phyloP scores from a whole-genome alignment of 2,329 filamentous ascomycete species.

The Trichoderma sp. region DNA sequence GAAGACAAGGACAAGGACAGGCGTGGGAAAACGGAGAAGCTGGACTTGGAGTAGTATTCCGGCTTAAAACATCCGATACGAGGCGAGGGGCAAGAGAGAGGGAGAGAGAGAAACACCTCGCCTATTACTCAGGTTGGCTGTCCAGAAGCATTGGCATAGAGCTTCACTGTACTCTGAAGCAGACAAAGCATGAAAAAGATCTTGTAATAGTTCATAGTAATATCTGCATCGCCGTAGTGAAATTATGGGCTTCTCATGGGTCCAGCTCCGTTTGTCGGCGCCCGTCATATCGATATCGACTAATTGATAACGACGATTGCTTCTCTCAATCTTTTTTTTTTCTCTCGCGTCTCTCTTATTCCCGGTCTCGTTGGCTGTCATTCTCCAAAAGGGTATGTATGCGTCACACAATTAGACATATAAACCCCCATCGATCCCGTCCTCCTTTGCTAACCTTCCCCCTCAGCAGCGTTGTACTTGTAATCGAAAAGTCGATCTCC shows the following conservation, averaged over 20 bases:
- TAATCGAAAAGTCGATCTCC: conserved; percentile 12
- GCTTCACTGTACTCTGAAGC: background rate
- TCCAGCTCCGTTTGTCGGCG: conserved; percentile 13
- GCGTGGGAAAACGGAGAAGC: background rate
- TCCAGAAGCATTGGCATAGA: background rate
- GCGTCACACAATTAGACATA: background rate
- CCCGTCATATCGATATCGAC: background rate
- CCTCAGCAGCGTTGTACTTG: background rate
- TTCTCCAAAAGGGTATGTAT: background rate
- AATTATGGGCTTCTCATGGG: background rate
- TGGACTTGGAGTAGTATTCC: background rate
- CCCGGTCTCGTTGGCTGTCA: background rate
- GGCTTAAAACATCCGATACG: background rate
- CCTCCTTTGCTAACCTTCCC: background rate
- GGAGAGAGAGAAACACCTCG: background rate
- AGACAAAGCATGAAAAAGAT: background rate
- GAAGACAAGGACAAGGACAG: background rate
- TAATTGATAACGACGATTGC: conserved; percentile 1
- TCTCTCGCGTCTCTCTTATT: background rate
- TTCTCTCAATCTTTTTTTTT: background rate
- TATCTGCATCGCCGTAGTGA: background rate
- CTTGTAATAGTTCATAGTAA: background rate
- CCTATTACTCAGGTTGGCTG: background rate
- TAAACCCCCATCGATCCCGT: background rate
- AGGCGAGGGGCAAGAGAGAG: background rate